Percentiles rank a stretch among this genome's conserved stretches.
These are phyloP conservation scores for Wickerhamomyces xylosicus DNA, from an alignment of 805 yeast species.

Conservation along the genomic window DNA sequence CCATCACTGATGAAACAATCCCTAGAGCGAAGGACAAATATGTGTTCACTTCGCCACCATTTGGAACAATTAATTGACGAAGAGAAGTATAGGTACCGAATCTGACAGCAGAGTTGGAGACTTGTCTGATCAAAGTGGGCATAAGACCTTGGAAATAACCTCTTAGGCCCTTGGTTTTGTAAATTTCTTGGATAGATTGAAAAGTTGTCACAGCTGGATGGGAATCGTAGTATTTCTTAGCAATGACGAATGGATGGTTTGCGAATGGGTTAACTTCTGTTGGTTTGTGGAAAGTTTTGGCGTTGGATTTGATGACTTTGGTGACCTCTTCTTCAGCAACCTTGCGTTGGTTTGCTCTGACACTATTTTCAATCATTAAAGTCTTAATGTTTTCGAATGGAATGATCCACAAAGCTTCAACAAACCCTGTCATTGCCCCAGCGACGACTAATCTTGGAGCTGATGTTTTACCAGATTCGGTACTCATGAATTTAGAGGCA, in stretches of 20 bases:
- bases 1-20: constrained; percentile 57
- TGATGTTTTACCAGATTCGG: constrained; percentile 46
- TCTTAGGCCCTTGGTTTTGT: constrained; percentile 55
- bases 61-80: constrained; percentile 60
- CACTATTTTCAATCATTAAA: constrained; percentile 60
- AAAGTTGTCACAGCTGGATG: constrained; percentile 44
- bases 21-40: constrained; percentile 34
- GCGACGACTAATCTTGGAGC: constrained; percentile 82
- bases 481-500: constrained; percentile 58
- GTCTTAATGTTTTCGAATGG: constrained; percentile 88
- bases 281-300: constrained; percentile 23
- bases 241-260: constrained; percentile 21
- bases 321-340: constrained; percentile 13
- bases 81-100: constrained; percentile 74
- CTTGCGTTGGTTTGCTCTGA: constrained; percentile 18
- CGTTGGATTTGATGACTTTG: constrained; percentile 5
- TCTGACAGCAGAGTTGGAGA: constrained; percentile 70
- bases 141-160: constrained; percentile 78
- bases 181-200: constrained; percentile 54
- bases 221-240: constrained; percentile 28
- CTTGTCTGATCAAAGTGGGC: constrained; percentile 78
- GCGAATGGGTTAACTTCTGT: constrained; percentile 8
- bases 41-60: constrained; percentile 22
- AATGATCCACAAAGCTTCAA: constrained; percentile 74
- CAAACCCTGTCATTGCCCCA: constrained; percentile 71